phyloP scores from a whole-genome alignment of 345 rosid genomes.

The Heritiera littoralis region DNA sequence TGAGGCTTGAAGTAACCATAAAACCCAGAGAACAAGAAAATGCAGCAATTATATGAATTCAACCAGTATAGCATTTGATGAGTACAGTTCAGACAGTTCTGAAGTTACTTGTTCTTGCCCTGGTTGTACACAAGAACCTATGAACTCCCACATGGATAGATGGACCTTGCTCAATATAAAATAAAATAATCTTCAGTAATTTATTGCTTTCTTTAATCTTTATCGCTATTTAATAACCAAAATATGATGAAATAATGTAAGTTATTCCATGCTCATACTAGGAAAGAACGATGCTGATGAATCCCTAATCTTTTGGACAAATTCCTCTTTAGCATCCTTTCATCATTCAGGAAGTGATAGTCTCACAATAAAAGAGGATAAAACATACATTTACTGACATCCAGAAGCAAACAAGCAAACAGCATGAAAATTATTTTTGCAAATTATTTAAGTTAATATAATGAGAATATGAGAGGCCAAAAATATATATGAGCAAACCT shows the following conservation, averaged over 20 bases:
- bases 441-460: not conserved
- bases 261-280: not conserved
- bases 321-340: not conserved
- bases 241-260: not conserved
- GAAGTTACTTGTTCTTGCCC: not conserved
- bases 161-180: not conserved
- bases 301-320: not conserved
- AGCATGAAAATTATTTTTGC: not conserved
- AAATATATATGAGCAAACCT: conserved; percentile 48
- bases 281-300: not conserved
- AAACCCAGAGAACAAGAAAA: not conserved
- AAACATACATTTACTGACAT: not conserved
- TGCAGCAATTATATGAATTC: not conserved
- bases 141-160: not conserved
- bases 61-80: not conserved
- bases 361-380: not conserved
- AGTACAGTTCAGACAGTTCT: not conserved
- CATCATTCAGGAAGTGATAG: not conserved
- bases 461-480: not conserved
- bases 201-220: not conserved
- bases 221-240: not conserved
- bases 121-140: not conserved
- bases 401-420: conserved; percentile 7
- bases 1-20: not conserved
- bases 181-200: not conserved